A percentile compares a stretch with the other conserved stretches of the same genome.
These are phyloP conservation scores for Suhomyces vadensis DNA, from an alignment of 805 yeast species.

Conservation along the genomic window DNA sequence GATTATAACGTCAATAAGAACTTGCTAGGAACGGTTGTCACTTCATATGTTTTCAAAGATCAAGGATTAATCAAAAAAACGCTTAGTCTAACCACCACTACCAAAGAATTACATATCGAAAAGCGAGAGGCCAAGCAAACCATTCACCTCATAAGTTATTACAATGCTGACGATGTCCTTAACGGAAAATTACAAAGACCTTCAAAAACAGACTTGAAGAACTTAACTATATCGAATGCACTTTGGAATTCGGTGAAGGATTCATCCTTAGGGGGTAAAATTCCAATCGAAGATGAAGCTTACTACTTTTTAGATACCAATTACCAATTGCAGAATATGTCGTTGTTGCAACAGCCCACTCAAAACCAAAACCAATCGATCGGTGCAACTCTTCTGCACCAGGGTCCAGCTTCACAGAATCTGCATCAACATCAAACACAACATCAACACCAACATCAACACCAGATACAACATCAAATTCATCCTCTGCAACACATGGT, in stretches of 20 bases:
- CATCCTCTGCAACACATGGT: constrained; percentile 6
- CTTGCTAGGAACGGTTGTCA: constrained; percentile 47
- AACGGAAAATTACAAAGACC: constrained; percentile 60
- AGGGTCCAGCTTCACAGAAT: constrained; percentile 11
- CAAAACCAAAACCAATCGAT: neutral
- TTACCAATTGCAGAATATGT: constrained; percentile 44
- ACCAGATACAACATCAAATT: constrained; percentile 10
- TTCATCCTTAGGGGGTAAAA: constrained; percentile 59
- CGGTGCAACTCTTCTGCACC: constrained; percentile 1
- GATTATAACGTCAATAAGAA: constrained; percentile 15
- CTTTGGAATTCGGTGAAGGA: constrained; percentile 60
- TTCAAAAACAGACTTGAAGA: constrained; percentile 52
- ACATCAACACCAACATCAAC: constrained; percentile 11
- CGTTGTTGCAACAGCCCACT: constrained; percentile 21
- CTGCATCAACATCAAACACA: constrained; percentile 14
- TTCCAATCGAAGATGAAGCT: constrained; percentile 51
- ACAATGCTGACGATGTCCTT: constrained; percentile 71
- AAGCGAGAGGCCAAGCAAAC: constrained; percentile 41
- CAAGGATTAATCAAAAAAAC: constrained; percentile 84
- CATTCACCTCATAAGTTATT: constrained; percentile 78
- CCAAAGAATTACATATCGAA: constrained; percentile 28
- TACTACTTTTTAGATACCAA: constrained; percentile 48
- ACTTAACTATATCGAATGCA: constrained; percentile 46
- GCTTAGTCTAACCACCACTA: constrained; percentile 47
- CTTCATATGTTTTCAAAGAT: constrained; percentile 64